Base-by-base conservation (phyloP, 2,329 filamentous ascomycete genomes). In the Pseudophaeomoniella oleicola region DNA sequence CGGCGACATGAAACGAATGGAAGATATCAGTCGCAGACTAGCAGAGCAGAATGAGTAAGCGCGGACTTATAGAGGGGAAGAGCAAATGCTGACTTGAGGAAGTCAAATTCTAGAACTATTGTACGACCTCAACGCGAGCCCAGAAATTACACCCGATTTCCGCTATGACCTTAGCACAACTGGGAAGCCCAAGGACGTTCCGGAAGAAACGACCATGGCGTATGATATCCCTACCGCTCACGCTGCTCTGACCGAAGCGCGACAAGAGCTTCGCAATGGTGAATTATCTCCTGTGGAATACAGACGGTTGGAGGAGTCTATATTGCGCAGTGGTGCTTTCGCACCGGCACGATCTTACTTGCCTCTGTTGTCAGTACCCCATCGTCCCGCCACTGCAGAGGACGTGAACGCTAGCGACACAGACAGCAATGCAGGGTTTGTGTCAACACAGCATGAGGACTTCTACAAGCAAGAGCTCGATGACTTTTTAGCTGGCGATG, bases 1-100 rank as follows among this genome's bases (percentile, higher is more conserved):
- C 60, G 75, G 72, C 47, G 75, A 86, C 44, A 87, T 94, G 59
- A 78, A 85, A 52, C 79, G 81, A 57, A 81, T 87, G 27, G 72
- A 81, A 42, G 76, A 79, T 45, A 81, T 84, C 3, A 82, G 85
- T 15, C 86, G 83, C 56, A 73, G 86, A 36, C 71, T 98, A 42
- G 81, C 85, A 39, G 77, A 92, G 50, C 81, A 94, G 61, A 94
- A 94, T 49, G 88, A 96, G 87, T 94, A 70, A 51, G 78, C 59
- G 22, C n/a, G 14, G 14, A 31, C 9, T 17, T 12, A 14, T 12
- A 18, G 11, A 10, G 3, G 29, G 6, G 19, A 11, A 19, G 12
- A 37, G 38, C 46, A 37, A 47, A 19, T 33, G 19, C 37, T 44
- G 32, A 43, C 33, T 19, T 33, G 34, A 27, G 9, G 32, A 49